Base-by-base conservation (phyloP, 2,329 filamentous ascomycete species). In the Xylariaceae sp. region DNA sequence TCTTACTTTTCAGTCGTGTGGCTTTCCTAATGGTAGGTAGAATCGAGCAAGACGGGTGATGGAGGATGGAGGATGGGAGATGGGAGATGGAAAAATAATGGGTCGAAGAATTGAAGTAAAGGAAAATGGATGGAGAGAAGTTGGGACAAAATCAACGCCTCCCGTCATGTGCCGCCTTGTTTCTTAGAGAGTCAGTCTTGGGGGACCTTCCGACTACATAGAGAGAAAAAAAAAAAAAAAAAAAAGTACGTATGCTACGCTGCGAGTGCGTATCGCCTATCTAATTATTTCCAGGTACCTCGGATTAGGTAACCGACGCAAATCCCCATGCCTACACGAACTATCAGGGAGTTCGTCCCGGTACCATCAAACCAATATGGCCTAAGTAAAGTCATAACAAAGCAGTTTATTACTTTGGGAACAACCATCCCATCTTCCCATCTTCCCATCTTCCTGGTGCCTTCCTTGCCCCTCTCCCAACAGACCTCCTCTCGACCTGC, bases 11-110 rank as follows among this genome's bases (percentile, higher is more conserved):
- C 26, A 6, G 12, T 19, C 4, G 29, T 26, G 43, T 60, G 50
- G 55, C 41, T 49, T 50, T 54, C 52, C 53, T 50, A 2, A 27
- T 19, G 4, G 8, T 54, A 37, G 55, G 55, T 27, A 32, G 54
- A 43, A 54, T 19, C 19, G 19, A 19, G 19, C 19, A 19, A 19
- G 19, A 19, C 19, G 19, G 19, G 19, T 19, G 19, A 19, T 19
- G 19, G 19, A 19, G 19, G 19, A 19, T 19, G 19, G 51, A 39
- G 31, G 47, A 37, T 26, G 32, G 30, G 39, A 35, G 29, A 19
- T 35, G 42, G 45, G 35, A 37, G 49, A 51, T 30, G 43, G 41
- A 19, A 19, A 19, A 19, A 19, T 19, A 19, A 19, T 9, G 46
- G 46, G 46, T 39, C 29, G 47, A 43, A 42, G 47, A 40, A 59